Percentiles rank a stretch among this genome's conserved stretches.
phyloP scores from a whole-genome alignment of 306 rosid species.

The Dryas octopetala region DNA sequence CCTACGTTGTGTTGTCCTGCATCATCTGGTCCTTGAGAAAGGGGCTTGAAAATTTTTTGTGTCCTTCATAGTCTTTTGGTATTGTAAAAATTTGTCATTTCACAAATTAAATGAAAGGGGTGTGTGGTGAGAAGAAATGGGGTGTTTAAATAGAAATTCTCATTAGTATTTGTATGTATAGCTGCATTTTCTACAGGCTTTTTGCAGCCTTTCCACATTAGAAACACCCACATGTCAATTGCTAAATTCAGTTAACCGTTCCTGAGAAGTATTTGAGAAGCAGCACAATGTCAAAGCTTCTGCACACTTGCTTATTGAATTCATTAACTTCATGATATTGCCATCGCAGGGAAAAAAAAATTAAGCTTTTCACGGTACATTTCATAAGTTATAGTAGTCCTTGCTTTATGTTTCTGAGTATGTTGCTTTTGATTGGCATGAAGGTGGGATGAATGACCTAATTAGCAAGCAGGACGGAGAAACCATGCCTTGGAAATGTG shows the following conservation, averaged over 20 bases:
- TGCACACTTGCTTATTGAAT: not conserved
- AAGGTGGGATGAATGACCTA: conserved; percentile 44
- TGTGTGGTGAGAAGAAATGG: too few relatives aligned
- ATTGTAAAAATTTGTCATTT: too few relatives aligned
- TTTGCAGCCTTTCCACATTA: too few relatives aligned
- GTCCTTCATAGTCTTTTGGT: too few relatives aligned
- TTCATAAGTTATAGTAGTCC: not conserved
- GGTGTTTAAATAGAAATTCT: too few relatives aligned
- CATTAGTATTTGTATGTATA: too few relatives aligned
- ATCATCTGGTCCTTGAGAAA: too few relatives aligned
- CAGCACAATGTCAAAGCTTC: not conserved
- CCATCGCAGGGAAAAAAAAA: not conserved
- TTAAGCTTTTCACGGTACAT: not conserved
- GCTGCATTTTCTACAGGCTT: too few relatives aligned
- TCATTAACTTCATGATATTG: not conserved
- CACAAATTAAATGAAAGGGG: too few relatives aligned
- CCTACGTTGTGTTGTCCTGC: too few relatives aligned
- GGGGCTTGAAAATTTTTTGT: too few relatives aligned
- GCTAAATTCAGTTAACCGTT: not conserved
- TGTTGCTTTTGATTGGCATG: conserved; percentile 19
- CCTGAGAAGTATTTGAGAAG: not conserved
- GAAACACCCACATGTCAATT: not conserved
- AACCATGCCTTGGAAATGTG: conserved; percentile 64
- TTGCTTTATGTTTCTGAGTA: not conserved
- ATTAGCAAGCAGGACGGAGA: conserved; percentile 41